Conservation (phyloP, 83 land plant species). For the Larix sibirica region DNA sequence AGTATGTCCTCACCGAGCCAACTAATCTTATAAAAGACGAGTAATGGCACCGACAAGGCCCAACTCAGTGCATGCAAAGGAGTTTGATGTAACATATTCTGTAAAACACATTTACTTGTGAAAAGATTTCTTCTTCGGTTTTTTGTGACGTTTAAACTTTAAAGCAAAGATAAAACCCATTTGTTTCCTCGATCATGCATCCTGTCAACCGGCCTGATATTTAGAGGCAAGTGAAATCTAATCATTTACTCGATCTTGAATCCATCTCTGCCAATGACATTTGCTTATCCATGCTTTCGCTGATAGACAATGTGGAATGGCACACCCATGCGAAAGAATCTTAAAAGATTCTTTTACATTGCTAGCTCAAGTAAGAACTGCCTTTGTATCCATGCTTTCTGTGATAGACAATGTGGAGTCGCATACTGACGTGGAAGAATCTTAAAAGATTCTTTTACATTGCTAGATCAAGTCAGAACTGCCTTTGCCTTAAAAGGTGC, state of each 20-base stretch:
- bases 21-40: conserved; percentile 72
- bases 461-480: conserved; percentile 7
- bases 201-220: neutral
- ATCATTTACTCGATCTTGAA: neutral
- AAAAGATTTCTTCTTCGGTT: neutral
- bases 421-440: neutral
- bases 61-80: neutral
- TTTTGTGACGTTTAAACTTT: neutral
- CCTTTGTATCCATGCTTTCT: neutral
- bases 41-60: conserved; percentile 23
- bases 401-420: neutral
- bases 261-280: neutral
- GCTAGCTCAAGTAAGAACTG: conserved; percentile 4
- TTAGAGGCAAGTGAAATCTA: neutral
- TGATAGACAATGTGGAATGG: neutral
- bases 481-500: neutral
- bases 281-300: neutral
- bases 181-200: conserved; percentile 9
- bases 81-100: conserved; percentile 15
- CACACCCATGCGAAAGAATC: neutral
- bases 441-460: neutral
- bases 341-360: neutral
- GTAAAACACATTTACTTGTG: conserved; percentile 13
- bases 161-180: conserved; percentile 8
- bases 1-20: conserved; percentile 92